Evolutionary conservation across 116 monocot species (phyloP).

Genomic region (Zostera marina): DNA sequence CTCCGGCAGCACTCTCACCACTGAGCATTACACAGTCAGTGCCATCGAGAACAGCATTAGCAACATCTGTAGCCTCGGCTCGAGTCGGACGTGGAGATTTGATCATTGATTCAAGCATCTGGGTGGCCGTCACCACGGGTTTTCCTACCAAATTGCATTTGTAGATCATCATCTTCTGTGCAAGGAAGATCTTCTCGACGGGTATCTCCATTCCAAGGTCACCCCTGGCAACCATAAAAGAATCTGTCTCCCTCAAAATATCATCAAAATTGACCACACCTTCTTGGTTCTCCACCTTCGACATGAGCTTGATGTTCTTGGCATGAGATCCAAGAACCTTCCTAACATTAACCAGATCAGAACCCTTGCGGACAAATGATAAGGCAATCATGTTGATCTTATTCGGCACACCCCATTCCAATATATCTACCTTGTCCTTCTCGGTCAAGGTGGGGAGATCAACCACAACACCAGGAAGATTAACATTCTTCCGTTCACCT

Average conservation of each 20-base stretch:
- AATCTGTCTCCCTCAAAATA: conserved; percentile 62
- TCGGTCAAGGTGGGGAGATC: conserved; percentile 80
- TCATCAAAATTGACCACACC: conserved; percentile 92
- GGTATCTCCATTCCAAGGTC: conserved; percentile 96
- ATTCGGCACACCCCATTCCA: conserved; percentile 80
- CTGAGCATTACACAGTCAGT: conserved; percentile 95
- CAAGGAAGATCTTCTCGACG: conserved; percentile 89
- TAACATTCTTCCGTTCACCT: conserved; percentile 88
- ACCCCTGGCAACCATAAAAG: conserved; percentile 88
- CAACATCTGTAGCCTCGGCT: conserved; percentile 84
- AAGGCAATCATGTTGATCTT: conserved; percentile 77
- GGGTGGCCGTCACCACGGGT: conserved; percentile 83
- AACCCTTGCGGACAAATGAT: conserved; percentile 83
- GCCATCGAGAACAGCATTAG: conserved; percentile 82
- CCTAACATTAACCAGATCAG: conserved; percentile 69
- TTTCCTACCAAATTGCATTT: conserved; percentile 85
- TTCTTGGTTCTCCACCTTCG: conserved; percentile 92
- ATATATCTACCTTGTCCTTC: conserved; percentile 73
- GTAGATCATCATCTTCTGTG: conserved; percentile 96
- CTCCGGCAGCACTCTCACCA: conserved; percentile 84
- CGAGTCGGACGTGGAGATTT: conserved; percentile 85
- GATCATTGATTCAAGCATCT: conserved; percentile 97
- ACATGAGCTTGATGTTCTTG: conserved; percentile 71
- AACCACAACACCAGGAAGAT: conserved; percentile 74
- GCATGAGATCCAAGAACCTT: conserved; percentile 54